A percentile compares a stretch with the other conserved stretches of the same genome.
These are phyloP conservation scores for Cadophora luteo-olivacea DNA, from an alignment of 2,329 filamentous ascomycete genomes.

Conservation along the genomic window DNA sequence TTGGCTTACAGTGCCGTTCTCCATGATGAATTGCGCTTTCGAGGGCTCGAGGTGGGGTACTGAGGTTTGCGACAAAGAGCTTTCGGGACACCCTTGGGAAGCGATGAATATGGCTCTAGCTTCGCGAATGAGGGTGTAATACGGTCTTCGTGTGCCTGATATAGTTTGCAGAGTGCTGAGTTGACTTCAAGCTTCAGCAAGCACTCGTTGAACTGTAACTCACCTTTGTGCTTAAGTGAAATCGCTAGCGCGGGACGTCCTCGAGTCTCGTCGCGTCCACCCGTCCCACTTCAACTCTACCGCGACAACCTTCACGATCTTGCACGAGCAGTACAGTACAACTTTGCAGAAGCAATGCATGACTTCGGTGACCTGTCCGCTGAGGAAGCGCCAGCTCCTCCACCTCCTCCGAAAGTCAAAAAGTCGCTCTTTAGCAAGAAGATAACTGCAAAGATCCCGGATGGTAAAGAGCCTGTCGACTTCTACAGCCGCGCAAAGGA, in stretches of 20 bases:
- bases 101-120: not conserved
- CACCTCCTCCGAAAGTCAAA: conserved; percentile 34
- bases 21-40: conserved; percentile 60
- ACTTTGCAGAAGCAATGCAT: conserved; percentile 27
- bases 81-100: not conserved
- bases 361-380: conserved; percentile 24
- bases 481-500: conserved; percentile 57
- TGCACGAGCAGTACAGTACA: not conserved
- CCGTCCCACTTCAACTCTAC: conserved; percentile 10
- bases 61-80: conserved; percentile 16
- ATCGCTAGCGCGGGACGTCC: conserved; percentile 2
- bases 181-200: not conserved
- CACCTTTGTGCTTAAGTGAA: not conserved
- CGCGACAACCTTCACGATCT: conserved; percentile 4
- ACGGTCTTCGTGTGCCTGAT: too few relatives aligned
- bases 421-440: conserved; percentile 62
- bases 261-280: conserved; percentile 14
- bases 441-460: conserved; percentile 50
- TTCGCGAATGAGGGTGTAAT: not conserved
- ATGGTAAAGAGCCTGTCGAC: conserved; percentile 47
- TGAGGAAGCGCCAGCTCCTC: conserved; percentile 14
- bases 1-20: conserved; percentile 68
- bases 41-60: conserved; percentile 14
- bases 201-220: not conserved
- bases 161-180: not conserved